Percentiles rank a stretch among this genome's conserved stretches.
Evolutionary conservation across 208 protist species (phyloP).

Genomic region (Lotmaria passim): DNA sequence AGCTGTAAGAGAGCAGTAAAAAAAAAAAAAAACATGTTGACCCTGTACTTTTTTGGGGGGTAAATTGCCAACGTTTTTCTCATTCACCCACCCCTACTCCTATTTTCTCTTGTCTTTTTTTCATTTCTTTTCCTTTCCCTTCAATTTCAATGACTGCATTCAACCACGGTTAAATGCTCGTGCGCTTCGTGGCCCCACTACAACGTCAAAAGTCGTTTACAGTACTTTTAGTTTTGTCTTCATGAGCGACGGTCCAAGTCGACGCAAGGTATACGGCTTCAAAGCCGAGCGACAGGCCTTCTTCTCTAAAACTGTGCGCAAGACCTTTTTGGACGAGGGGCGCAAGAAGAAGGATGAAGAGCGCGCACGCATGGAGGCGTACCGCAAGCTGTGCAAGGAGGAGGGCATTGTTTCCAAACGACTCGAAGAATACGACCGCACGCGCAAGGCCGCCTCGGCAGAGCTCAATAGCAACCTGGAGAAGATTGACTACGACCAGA

Average conservation of each 20-base stretch:
- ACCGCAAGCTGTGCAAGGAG: slow-evolving; percentile 79
- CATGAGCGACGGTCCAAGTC: slow-evolving; percentile 32
- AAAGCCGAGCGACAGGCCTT: slow-evolving; percentile 76
- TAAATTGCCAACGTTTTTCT: neutral
- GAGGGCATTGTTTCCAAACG: slow-evolving; percentile 87
- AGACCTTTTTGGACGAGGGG: slow-evolving; percentile 61
- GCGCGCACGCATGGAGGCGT: slow-evolving; percentile 87
- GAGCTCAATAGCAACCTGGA: slow-evolving; percentile 59
- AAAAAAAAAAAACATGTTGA: too few relatives aligned
- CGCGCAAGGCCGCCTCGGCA: slow-evolving; percentile 42
- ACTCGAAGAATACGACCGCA: slow-evolving; percentile 80
- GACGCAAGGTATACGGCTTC: slow-evolving; percentile 63
- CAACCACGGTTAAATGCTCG: too few relatives aligned
- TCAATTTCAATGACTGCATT: too few relatives aligned
- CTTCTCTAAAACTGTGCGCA: slow-evolving; percentile 76
- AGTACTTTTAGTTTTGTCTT: neutral
- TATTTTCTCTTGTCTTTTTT: too few relatives aligned
- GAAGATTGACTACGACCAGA: slow-evolving; percentile 84
- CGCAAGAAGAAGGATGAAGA: slow-evolving; percentile 80
- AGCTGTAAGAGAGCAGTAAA: too few relatives aligned
- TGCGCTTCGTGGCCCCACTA: too few relatives aligned
- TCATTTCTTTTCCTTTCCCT: neutral
- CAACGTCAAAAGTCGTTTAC: too few relatives aligned
- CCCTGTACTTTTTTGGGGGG: too few relatives aligned
- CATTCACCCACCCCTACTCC: neutral